Percentiles rank a stretch among this genome's conserved stretches.
phyloP scores from a whole-genome alignment of 2,329 filamentous ascomycete species.

The Ambrosiella cleistominuta region DNA sequence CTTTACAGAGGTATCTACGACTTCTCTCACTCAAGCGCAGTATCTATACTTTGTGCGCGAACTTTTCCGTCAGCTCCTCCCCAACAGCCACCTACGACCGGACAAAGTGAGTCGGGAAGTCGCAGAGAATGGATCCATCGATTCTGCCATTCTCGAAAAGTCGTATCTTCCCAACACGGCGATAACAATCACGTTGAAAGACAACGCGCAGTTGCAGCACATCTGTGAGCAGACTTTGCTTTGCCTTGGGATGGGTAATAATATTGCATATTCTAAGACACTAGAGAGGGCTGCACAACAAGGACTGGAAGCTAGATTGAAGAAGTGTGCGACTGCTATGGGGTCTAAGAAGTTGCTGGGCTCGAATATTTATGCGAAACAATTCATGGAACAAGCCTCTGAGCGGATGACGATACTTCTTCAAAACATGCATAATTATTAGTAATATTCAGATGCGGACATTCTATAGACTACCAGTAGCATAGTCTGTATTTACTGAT shows the following conservation, averaged over 20 bases:
- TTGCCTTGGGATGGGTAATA: background rate
- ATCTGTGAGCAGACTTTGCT: constrained; percentile 34
- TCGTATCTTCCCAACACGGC: constrained; percentile 52
- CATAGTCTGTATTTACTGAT: background rate
- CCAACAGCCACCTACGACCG: constrained; percentile 25
- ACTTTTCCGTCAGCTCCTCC: constrained; percentile 28
- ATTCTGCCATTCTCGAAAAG: constrained; percentile 29
- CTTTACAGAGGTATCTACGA: constrained; percentile 14
- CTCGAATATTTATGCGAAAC: constrained; percentile 23
- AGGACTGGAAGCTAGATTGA: constrained; percentile 16
- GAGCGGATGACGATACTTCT: constrained; percentile 21
- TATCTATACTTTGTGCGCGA: constrained; percentile 29
- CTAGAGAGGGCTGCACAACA: constrained; percentile 2
- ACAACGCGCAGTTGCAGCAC: constrained; percentile 58
- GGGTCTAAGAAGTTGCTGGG: constrained; percentile 18
- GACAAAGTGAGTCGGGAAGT: constrained; percentile 21
- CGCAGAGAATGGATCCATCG: constrained; percentile 24
- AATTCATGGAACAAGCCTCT: constrained; percentile 27
- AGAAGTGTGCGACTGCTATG: constrained; percentile 28
- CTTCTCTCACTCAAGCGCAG: constrained; percentile 21
- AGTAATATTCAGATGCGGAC: background rate
- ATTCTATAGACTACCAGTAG: background rate
- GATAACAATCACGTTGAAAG: constrained; percentile 38
- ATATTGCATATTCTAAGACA: background rate
- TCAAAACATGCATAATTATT: constrained; percentile 2